Conservation (phyloP, 352 stramenopile genomes). For the Globisporangium polare region DNA sequence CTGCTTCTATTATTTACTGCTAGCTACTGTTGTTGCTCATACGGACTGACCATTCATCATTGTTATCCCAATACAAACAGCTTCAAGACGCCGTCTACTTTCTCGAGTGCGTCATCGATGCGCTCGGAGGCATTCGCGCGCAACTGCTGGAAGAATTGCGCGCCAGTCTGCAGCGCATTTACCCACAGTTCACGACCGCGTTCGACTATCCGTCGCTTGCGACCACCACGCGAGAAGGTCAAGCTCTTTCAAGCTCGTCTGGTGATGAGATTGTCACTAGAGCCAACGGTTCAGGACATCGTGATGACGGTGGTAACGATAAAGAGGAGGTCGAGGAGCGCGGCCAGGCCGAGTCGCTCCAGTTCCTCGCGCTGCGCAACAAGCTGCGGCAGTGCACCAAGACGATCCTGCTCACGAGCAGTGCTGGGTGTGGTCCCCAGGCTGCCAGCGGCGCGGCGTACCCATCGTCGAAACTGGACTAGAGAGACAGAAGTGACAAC, state of each 20-base stretch:
- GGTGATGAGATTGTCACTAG: not conserved
- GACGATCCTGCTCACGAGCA: conserved; percentile 22
- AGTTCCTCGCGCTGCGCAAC: conserved; percentile 33
- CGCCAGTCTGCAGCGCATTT: conserved; percentile 28
- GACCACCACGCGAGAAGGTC: not conserved
- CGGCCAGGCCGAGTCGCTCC: conserved; percentile 27
- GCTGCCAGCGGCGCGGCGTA: not conserved
- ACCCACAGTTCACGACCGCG: conserved; percentile 19
- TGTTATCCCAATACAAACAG: conserved; percentile 18
- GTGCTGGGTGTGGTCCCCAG: not conserved
- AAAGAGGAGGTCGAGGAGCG: conserved; percentile 28
- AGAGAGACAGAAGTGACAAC: not conserved
- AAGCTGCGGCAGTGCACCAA: conserved; percentile 37
- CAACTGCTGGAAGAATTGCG: conserved; percentile 25
- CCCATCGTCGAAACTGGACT: conserved; percentile 14
- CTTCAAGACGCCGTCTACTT: conserved; percentile 35
- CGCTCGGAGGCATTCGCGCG: conserved; percentile 13
- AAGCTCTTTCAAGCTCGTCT: not conserved
- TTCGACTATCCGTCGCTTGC: conserved; percentile 34
- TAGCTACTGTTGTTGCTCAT: not conserved
- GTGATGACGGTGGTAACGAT: conserved; percentile 6
- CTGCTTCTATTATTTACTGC: too few species aligned
- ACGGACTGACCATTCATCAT: not conserved
- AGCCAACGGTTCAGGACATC: conserved; percentile 5
- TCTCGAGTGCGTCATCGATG: conserved; percentile 31